Evolutionary conservation across 768 basidiomycete species (phyloP).

Genomic region (Boletus sp.): DNA sequence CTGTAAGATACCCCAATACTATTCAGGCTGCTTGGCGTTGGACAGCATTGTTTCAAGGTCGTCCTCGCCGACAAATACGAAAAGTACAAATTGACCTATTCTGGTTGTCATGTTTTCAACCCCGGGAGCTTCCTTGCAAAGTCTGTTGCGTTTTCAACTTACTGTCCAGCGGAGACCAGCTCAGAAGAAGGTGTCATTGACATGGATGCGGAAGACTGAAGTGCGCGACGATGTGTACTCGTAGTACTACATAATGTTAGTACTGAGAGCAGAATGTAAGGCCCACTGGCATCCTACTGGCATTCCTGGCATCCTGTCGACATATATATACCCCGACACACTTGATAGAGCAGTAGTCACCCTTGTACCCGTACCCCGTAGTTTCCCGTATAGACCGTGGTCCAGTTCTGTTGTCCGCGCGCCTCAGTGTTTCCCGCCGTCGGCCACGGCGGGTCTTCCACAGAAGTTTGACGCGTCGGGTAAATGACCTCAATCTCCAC

Average conservation of each 20-base stretch:
- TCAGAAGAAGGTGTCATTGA: constrained; percentile 72
- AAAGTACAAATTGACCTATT: constrained; percentile 93
- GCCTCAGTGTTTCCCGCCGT: too few relatives aligned
- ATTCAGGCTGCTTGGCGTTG: background rate
- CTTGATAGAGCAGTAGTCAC: too few relatives aligned
- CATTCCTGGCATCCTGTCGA: too few relatives aligned
- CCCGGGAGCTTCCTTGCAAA: constrained; percentile 89
- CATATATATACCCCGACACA: too few relatives aligned
- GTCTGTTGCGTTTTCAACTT: constrained; percentile 84
- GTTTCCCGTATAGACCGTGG: too few relatives aligned
- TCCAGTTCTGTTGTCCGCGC: too few relatives aligned
- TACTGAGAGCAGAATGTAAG: too few relatives aligned
- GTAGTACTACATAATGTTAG: background rate
- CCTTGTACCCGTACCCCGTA: too few relatives aligned
- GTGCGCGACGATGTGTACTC: background rate
- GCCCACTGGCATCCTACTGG: too few relatives aligned
- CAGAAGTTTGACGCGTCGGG: background rate
- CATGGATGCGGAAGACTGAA: constrained; percentile 37
- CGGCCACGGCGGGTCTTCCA: too few relatives aligned
- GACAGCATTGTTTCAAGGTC: constrained; percentile 46
- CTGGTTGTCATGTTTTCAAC: constrained; percentile 98
- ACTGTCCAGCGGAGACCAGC: constrained; percentile 78
- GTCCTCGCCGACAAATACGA: constrained; percentile 96
- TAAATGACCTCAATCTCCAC: background rate
- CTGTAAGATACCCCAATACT: constrained; percentile 48